Conservation (phyloP, 1,139 yeast species). For the Nakaseomyces sp. region DNA sequence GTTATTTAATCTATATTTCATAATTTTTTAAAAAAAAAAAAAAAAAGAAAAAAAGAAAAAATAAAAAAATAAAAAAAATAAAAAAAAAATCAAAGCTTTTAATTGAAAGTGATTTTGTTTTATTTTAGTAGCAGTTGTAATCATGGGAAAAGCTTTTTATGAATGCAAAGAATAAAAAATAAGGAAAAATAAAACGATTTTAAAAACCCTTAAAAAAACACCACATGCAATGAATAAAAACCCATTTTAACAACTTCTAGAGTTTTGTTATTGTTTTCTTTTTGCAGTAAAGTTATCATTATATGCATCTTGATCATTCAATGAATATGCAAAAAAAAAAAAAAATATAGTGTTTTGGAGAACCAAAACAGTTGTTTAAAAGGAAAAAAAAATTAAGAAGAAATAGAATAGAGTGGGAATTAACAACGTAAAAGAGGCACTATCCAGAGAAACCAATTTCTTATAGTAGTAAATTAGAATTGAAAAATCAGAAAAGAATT, state of each 20-base stretch:
- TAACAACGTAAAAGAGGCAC: background rate
- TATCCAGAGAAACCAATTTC: slow-evolving; percentile 3
- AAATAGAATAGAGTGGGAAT: slow-evolving; percentile 4
- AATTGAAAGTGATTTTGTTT: background rate
- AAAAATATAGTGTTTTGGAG: background rate
- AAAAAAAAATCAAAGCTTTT: background rate
- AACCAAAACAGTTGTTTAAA: background rate
- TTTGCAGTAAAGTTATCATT: background rate
- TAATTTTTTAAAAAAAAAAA: background rate
- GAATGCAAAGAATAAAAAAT: background rate
- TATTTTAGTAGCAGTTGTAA: background rate
- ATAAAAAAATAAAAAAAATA: background rate
- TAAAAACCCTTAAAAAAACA: slow-evolving; percentile 2
- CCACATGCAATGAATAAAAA: background rate
- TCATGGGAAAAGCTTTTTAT: background rate
- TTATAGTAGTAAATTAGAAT: background rate
- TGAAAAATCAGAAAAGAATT: background rate
- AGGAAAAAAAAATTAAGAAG: background rate
- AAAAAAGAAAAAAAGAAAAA: background rate
- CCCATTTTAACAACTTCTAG: background rate
- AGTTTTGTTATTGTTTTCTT: too few species aligned
- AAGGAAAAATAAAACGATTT: background rate
- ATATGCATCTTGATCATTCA: background rate
- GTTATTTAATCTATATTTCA: background rate
- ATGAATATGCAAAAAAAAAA: slow-evolving; percentile 1